Conservation (phyloP, 352 stramenopile species). For the Phytophthora pinifolia region DNA sequence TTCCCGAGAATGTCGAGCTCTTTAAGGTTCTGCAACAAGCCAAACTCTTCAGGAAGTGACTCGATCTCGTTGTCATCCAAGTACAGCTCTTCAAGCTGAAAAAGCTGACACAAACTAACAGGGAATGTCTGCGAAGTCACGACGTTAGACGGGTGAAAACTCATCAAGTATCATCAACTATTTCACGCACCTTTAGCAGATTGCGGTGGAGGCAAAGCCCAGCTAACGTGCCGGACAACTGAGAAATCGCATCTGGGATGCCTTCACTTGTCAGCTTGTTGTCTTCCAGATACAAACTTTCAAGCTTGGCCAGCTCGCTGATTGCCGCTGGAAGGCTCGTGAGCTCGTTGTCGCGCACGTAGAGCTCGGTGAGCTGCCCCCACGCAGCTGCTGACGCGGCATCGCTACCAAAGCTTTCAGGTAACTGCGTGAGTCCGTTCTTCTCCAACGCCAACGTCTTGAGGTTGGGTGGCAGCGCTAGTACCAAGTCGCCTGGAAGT, state of each 20-base stretch:
- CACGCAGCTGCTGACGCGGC: conserved; percentile 25
- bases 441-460: conserved; percentile 84
- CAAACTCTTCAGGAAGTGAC: conserved; percentile 69
- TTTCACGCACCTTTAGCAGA: conserved; percentile 47
- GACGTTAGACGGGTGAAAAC: conserved; percentile 2
- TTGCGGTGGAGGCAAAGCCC: conserved; percentile 87
- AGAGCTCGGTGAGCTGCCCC: conserved; percentile 75
- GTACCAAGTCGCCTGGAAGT: conserved; percentile 55
- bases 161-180: neutral
- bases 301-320: conserved; percentile 55
- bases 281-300: conserved; percentile 87
- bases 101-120: conserved; percentile 58
- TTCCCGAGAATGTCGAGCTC: conserved; percentile 82
- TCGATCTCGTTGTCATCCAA: conserved; percentile 78
- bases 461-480: conserved; percentile 54
- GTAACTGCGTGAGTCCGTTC: conserved; percentile 57
- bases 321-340: conserved; percentile 50
- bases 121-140: conserved; percentile 47
- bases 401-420: conserved; percentile 44
- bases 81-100: conserved; percentile 83
- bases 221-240: conserved; percentile 44
- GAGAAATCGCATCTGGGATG: conserved; percentile 53
- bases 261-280: conserved; percentile 69
- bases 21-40: conserved; percentile 66
- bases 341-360: conserved; percentile 81